Evolutionary conservation across 2,329 filamentous ascomycete species (phyloP).

Genomic region (Canariomyces notabilis): DNA sequence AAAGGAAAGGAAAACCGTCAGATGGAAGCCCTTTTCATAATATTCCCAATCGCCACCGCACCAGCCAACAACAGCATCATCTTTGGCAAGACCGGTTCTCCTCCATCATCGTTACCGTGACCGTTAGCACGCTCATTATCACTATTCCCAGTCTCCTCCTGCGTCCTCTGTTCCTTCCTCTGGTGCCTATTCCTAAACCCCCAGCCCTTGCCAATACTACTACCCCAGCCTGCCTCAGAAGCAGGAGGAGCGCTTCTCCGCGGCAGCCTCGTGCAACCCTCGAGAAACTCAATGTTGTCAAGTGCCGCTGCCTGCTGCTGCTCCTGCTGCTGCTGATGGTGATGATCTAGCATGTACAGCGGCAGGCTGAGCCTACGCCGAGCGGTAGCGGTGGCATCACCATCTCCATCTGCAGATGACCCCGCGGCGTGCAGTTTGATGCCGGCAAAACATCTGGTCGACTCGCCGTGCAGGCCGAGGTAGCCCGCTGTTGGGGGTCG

Average conservation of each 20-base stretch:
- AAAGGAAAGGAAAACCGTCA: background rate
- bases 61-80: conserved; percentile 31
- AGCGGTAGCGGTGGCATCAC: background rate
- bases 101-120: too few species aligned
- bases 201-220: background rate
- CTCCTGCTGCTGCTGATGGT: too few species aligned
- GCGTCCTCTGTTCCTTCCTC: background rate
- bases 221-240: background rate
- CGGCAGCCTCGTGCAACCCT: too few species aligned
- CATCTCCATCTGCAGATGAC: too few species aligned
- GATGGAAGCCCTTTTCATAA: conserved; percentile 7
- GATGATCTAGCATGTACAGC: conserved; percentile 1
- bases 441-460: conserved; percentile 22
- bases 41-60: conserved; percentile 18
- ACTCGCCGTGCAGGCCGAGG: conserved; percentile 28
- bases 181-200: background rate
- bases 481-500: conserved; percentile 29
- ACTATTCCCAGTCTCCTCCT: background rate
- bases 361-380: conserved; percentile 13
- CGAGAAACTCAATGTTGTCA: too few species aligned
- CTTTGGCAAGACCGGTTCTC: conserved; percentile 24
- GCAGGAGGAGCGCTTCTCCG: background rate
- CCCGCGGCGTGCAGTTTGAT: conserved; percentile 29
- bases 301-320: too few species aligned
- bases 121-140: conserved; percentile 1